phyloP scores from a whole-genome alignment of 306 rosid genomes.

The Crataegus laevigata region DNA sequence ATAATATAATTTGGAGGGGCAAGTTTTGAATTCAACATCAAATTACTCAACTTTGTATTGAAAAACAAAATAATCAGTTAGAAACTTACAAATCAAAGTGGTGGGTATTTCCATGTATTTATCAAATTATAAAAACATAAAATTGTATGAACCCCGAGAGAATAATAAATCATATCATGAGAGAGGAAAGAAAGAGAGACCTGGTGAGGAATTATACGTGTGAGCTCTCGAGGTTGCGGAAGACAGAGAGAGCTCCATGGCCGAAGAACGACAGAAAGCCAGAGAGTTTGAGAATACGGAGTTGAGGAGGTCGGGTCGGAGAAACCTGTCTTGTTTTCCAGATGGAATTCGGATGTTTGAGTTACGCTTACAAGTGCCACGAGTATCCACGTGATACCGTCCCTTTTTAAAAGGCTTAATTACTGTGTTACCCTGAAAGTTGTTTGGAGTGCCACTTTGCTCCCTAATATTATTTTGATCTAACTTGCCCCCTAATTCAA shows the following conservation, averaged over 20 bases:
- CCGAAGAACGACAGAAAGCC: not conserved
- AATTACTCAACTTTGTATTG: not conserved
- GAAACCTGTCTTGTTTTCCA: not conserved
- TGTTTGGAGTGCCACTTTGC: no score
- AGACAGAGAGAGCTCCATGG: slow-evolving; percentile 56
- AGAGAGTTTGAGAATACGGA: not conserved
- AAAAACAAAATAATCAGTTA: not conserved
- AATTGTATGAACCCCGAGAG: not conserved
- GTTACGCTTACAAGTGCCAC: no score
- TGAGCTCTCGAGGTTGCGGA: slow-evolving; percentile 25
- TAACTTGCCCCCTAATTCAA: no score
- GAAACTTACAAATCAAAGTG: not conserved
- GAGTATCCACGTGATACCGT: no score
- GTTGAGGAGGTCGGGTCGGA: not conserved
- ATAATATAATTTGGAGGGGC: not conserved
- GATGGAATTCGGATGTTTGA: not conserved
- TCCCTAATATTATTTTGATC: no score
- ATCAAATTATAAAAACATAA: not conserved
- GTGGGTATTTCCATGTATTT: not conserved
- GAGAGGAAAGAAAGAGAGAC: slow-evolving; percentile 2
- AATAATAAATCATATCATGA: not conserved
- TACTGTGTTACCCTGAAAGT: no score
- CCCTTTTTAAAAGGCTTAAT: no score
- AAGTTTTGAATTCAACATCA: not conserved
- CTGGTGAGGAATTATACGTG: slow-evolving; percentile 14